Evolutionary conservation across 2,329 filamentous ascomycete genomes (phyloP), one percentile per base, ranked within the genome.

Genomic region (Fusarium goolgardi): DNA sequence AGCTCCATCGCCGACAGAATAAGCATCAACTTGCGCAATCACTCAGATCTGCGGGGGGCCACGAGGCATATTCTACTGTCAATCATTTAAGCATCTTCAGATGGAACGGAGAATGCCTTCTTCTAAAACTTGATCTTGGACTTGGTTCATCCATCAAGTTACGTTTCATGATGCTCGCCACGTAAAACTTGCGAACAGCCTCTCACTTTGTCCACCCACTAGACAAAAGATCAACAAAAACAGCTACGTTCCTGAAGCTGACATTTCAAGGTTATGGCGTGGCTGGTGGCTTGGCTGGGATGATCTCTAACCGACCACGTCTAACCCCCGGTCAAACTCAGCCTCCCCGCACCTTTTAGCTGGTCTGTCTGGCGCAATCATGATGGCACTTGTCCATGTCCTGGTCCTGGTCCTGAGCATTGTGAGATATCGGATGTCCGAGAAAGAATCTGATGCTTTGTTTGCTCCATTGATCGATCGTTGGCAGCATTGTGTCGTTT

Each of bases 11-110:
- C 27, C 52, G 43, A 15, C n/a, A 54, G 29, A 55, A 61, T 58
- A 51, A 67, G 63, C 64, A 67, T 65, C 52, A 40, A 23, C 43
- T 63, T 69, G 59, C 66, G 61, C 66, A 69, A 67, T 52, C 56
- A 32, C 29, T 50, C 57, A 63, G 52, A 63, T 55, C 50, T 61
- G 53, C 34, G 55, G 52, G 60, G 35, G 21, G 27, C 2, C 50
- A 34, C 16, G 16, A 25, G 29, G 29, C 18, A 45, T 45, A 45
- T 13, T 16, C 8, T 15, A 50, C 47, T 27, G 32, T 49, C 21
- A 35, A 49, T 49, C 21, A 49, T 16, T 16, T 8, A 49, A 11
- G 21, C 15, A 11, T 21, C 10, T 37, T n/a, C 10, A 16, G 12
- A 20, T 39, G 20, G 6, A 31, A 45, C 39, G 6, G n/a, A 47